Evolutionary conservation across 192 early-diverging fungal genomes (phyloP), one percentile per base, ranked within the genome.

Genomic region (Coemansia sp.): DNA sequence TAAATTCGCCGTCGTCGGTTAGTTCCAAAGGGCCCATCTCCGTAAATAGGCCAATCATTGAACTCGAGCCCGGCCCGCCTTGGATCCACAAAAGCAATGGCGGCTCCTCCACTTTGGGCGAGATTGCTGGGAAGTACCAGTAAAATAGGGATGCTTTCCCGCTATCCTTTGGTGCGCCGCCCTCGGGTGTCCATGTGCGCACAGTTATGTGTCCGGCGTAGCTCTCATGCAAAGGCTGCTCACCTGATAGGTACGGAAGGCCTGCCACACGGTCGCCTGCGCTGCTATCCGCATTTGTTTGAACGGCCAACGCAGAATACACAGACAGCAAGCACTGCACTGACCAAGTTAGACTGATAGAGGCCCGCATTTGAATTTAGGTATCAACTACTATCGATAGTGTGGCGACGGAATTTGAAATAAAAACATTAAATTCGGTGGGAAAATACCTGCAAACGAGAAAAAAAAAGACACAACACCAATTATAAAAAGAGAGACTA

Each of bases 11-110:
- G 23, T 80, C 72, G 18, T 71, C 70, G n/a, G 72, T 81, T 17
- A 91, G 55, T 2, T 72, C 66, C 13, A 89, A 55, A 19, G 90
- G 90, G 1, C 90, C 90, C 72, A 85, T 81, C 58, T 91, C 85
- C 13, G 83, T 77, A 41, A 85, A 85, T 50, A 82, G 60, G 3
- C 90, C 90, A 46, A 92, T 88, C 85, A 90, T 88, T 27, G 83
- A 85, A 58, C 78, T 80, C 17, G 81, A 84, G 11, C 88, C 90
- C 14, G 90, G 90, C 4, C 90, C 90, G 46, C 90, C 90, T 67
- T 92, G 88, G 11, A 91, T 64, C 89, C 89, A 79, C 67, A 92
- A 53, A 19, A 88, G 42, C 38, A 92, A 72, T 5, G 90, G 88
- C 33, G 89, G 82, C 28, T 79, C 56, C 34, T 67, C 67, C 7